Conservation (phyloP, 805 yeast genomes). For the Metschnikowia sp. region DNA sequence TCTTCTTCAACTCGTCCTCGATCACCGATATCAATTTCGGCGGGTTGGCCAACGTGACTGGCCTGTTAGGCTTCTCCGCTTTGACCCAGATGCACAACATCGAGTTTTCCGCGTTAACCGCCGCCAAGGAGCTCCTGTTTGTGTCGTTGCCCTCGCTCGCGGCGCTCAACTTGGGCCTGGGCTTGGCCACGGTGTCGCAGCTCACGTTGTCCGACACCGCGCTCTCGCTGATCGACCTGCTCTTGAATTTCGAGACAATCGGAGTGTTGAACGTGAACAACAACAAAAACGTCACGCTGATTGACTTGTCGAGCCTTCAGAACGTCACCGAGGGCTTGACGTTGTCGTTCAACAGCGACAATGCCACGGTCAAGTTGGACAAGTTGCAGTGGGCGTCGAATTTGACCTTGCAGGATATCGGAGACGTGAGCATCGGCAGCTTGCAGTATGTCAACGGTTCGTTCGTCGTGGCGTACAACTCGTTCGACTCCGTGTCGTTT, state of each 20-base stretch:
- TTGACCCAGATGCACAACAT: conserved; percentile 38
- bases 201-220: conserved; percentile 43
- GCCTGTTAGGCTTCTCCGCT: conserved; percentile 34
- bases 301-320: conserved; percentile 31
- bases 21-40: conserved; percentile 31
- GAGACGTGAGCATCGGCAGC: conserved; percentile 27
- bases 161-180: conserved; percentile 33
- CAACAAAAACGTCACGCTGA: conserved; percentile 39
- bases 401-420: conserved; percentile 42
- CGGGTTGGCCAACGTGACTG: conserved; percentile 30
- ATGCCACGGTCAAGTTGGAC: conserved; percentile 27
- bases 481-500: conserved; percentile 30
- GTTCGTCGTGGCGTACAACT: conserved; percentile 38
- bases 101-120: conserved; percentile 31
- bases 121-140: conserved; percentile 31
- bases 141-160: conserved; percentile 43
- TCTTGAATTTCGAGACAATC: conserved; percentile 28
- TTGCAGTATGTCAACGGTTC: conserved; percentile 41
- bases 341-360: conserved; percentile 39
- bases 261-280: conserved; percentile 39
- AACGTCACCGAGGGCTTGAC: conserved; percentile 34
- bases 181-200: conserved; percentile 31
- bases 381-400: conserved; percentile 40
- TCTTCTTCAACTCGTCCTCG: conserved; percentile 39
- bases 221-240: conserved; percentile 31